Conservation (phyloP, 179 eudicot species). For the Nepenthes alata region DNA sequence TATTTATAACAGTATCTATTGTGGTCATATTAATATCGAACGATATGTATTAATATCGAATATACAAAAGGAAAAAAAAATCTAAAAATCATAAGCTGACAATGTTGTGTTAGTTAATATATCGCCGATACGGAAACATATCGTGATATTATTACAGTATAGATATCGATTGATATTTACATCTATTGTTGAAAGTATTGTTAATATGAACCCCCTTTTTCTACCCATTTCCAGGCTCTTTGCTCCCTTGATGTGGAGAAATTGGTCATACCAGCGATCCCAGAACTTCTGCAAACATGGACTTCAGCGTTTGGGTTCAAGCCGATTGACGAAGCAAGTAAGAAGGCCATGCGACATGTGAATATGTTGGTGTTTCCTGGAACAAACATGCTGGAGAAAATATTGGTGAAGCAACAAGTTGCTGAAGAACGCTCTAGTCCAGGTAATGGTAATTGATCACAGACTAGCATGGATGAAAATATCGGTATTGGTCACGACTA, state of each 20-base stretch:
- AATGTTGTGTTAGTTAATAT: too few relatives aligned
- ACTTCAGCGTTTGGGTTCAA: constrained; percentile 66
- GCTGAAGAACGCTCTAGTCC: constrained; percentile 7
- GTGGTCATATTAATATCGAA: too few relatives aligned
- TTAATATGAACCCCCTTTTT: not conserved
- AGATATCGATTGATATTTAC: not conserved
- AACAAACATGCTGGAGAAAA: constrained; percentile 72
- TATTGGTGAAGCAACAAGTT: constrained; percentile 18
- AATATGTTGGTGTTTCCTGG: constrained; percentile 73
- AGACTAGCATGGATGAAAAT: too few relatives aligned
- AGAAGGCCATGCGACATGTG: constrained; percentile 47
- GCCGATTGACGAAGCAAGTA: constrained; percentile 48
- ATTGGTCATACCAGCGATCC: constrained; percentile 79
- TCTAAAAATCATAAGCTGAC: too few relatives aligned
- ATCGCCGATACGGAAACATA: too few relatives aligned
- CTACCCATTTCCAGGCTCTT: constrained; percentile 37
- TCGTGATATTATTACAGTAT: too few relatives aligned
- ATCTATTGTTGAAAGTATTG: not conserved
- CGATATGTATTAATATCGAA: too few relatives aligned
- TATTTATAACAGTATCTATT: too few relatives aligned
- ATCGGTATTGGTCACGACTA: too few relatives aligned
- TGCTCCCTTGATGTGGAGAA: constrained; percentile 56
- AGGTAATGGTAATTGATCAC: constrained; percentile 1
- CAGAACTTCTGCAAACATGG: constrained; percentile 72
- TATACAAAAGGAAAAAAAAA: too few relatives aligned